Conservation (phyloP, 2,329 filamentous ascomycete genomes). For the Blastomyces percursus region DNA sequence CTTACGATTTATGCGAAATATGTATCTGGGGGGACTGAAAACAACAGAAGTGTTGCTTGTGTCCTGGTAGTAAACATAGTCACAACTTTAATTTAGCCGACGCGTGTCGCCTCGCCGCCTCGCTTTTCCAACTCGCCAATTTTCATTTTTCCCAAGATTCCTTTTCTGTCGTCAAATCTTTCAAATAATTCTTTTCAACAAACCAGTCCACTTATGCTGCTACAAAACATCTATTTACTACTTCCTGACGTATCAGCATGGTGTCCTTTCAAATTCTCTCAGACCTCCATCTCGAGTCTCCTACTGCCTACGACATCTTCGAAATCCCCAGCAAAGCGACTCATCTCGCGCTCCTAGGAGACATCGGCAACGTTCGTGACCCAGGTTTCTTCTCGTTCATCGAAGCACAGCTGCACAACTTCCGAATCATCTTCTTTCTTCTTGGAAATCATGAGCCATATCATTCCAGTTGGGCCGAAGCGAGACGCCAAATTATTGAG, state of each 20-base stretch:
- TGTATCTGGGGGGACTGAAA: neutral
- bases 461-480: conserved; percentile 17
- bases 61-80: neutral
- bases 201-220: neutral
- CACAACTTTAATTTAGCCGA: neutral
- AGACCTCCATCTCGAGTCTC: conserved; percentile 47
- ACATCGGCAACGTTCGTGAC: conserved; percentile 42
- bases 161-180: neutral
- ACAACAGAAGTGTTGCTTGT: neutral
- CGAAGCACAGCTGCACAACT: neutral
- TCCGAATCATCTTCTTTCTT: neutral
- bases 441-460: neutral
- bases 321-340: conserved; percentile 39
- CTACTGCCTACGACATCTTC: conserved; percentile 42
- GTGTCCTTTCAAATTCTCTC: conserved; percentile 40
- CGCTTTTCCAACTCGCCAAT: neutral
- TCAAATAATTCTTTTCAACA: neutral
- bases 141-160: neutral
- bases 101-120: neutral
- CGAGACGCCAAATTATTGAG: conserved; percentile 15
- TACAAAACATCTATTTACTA: neutral
- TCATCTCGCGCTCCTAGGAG: conserved; percentile 46
- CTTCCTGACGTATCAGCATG: conserved; percentile 5
- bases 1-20: neutral
- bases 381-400: conserved; percentile 37